Conservation (phyloP, 768 basidiomycete genomes). For the Boletus tylopilopsis region DNA sequence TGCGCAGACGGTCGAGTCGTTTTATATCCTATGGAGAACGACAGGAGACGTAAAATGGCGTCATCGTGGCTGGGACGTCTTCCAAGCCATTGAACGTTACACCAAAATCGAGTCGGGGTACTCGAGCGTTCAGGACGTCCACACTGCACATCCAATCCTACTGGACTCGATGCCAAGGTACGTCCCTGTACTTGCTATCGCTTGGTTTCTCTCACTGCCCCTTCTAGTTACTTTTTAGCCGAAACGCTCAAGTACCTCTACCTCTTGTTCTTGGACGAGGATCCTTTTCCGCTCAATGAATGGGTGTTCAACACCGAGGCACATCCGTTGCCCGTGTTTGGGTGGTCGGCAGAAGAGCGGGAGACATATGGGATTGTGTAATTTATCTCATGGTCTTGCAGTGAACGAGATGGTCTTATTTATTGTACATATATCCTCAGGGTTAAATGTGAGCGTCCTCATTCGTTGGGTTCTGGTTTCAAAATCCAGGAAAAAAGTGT, state of each 20-base stretch:
- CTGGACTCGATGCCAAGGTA: constrained; percentile 71
- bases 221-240: constrained; percentile 47
- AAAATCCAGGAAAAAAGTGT: constrained; percentile 12
- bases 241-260: constrained; percentile 72
- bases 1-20: constrained; percentile 63
- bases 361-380: constrained; percentile 33
- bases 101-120: constrained; percentile 60
- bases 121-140: constrained; percentile 48
- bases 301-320: constrained; percentile 71
- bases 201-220: constrained; percentile 14
- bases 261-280: constrained; percentile 61
- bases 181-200: constrained; percentile 12
- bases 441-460: too few species aligned
- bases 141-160: constrained; percentile 33
- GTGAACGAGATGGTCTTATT: too few species aligned
- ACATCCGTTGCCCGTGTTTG: constrained; percentile 73
- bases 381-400: too few species aligned
- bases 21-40: constrained; percentile 67
- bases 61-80: constrained; percentile 65
- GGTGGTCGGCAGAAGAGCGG: constrained; percentile 56
- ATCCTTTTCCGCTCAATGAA: constrained; percentile 49
- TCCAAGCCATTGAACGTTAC: constrained; percentile 58
- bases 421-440: too few species aligned
- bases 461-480: too few species aligned
- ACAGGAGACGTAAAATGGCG: constrained; percentile 71